Evolutionary conservation across 2,329 filamentous ascomycete genomes (phyloP), one percentile per base, ranked within the genome.

Genomic region (Alternaria triticimaculans): DNA sequence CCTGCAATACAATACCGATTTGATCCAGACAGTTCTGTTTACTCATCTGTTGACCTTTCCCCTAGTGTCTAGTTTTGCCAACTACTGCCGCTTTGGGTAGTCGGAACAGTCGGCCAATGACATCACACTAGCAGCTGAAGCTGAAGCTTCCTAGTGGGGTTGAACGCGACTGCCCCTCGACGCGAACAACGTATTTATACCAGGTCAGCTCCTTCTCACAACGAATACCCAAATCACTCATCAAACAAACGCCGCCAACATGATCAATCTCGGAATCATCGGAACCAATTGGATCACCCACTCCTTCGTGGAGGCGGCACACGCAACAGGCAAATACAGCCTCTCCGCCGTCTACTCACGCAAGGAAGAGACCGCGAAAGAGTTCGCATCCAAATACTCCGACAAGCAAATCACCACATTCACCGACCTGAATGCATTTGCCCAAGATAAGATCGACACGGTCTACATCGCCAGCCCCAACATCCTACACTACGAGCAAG

Each of bases 381-480:
- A 78, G 7, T 85, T 85, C 66, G 82, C 76, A 7, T 70, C 77
- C 25, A 83, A 84, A 58, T 80, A 84, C 70, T 51, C 64, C 2
- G 54, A n/a, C 48, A 62, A 69, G n/a, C 63, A 71, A 26, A 65
- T 78, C 18, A 77, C 73, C 6, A 69, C 75, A 9, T 80, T 84
- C 76, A 84, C 80, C 25, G 74, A 78, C 11, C 75, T 85, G 53
- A 71, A 77, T 15, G 66, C 70, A 21, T 76, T 85, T 41, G 78
- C 78, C 48, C 69, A 71, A 57, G 80, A 83, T 4, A 73, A 75
- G 49, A 73, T 85, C 61, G 73, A 80, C 45, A 78, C 81, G 56
- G 74, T 85, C 51, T 85, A 85, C 80, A 82, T 85, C 60, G 83
- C 84, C 21, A 83, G 81, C 14, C 83, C 83, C 37, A 85, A 85